phyloP scores from a whole-genome alignment of 163 green algal species.

The Scenedesmus sp. region DNA sequence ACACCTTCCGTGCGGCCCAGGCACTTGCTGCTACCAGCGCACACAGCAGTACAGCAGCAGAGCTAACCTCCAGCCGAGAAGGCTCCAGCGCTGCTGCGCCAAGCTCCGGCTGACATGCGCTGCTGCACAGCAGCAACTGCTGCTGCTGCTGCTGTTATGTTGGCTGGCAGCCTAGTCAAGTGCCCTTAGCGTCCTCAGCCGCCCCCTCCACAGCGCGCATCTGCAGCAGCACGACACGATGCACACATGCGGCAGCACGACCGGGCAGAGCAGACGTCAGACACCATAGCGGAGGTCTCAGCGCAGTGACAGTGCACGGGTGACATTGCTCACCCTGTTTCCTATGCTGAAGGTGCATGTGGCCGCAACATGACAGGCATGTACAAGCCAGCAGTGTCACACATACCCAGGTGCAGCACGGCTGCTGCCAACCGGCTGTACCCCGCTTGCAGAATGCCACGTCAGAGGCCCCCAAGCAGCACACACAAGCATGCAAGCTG shows the following conservation, averaged over 20 bases:
- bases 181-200: constrained; percentile 52
- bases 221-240: constrained; percentile 21
- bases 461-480: too few relatives aligned
- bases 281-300: background rate
- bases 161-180: constrained; percentile 31
- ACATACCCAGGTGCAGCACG: too few relatives aligned
- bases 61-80: background rate
- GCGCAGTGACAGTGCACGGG: background rate
- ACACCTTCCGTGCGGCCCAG: constrained; percentile 10
- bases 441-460: too few relatives aligned
- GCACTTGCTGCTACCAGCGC: constrained; percentile 42
- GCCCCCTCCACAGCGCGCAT: constrained; percentile 34
- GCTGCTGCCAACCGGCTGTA: too few relatives aligned
- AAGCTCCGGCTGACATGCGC: background rate
- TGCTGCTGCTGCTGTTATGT: background rate
- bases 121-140: background rate
- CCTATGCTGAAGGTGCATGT: too few relatives aligned
- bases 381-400: too few relatives aligned
- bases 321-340: background rate
- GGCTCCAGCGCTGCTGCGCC: background rate
- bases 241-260: background rate
- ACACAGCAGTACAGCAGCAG: background rate
- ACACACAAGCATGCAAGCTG: too few relatives aligned
- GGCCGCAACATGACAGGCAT: too few relatives aligned
- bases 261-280: background rate